Evolutionary conservation across 164 flowering plant genomes (phyloP).

Genomic region (Umbellularia californica): DNA sequence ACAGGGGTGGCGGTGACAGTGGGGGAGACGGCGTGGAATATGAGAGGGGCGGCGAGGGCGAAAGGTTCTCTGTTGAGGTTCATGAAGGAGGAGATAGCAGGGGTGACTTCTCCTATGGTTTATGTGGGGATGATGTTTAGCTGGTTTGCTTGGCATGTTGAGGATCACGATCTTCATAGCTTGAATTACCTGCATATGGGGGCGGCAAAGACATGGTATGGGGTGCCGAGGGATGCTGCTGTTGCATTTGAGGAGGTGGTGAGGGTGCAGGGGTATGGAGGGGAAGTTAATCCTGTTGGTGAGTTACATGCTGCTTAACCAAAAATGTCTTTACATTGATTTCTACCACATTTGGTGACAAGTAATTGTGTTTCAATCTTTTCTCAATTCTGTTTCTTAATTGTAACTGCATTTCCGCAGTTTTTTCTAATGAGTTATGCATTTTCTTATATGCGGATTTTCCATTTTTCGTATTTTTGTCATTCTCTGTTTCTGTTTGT

Average conservation of each 20-base stretch:
- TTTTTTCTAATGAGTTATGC: too few species aligned
- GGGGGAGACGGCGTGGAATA: slow-evolving; percentile 91
- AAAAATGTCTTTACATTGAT: not conserved
- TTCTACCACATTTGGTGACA: not conserved
- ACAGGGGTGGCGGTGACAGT: slow-evolving; percentile 19
- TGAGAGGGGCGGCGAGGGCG: slow-evolving; percentile 85
- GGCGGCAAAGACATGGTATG: slow-evolving; percentile 97
- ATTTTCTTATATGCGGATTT: too few species aligned
- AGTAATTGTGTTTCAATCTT: not conserved
- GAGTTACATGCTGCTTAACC: slow-evolving; percentile 21
- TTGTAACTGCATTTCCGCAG: too few species aligned
- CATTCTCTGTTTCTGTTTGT: too few species aligned
- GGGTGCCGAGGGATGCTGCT: slow-evolving; percentile 90
- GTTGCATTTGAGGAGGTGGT: slow-evolving; percentile 90
- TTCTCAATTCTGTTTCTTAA: not conserved
- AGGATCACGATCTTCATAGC: slow-evolving; percentile 98
- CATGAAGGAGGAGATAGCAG: slow-evolving; percentile 98
- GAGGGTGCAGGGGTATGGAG: slow-evolving; percentile 85
- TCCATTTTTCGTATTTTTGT: too few species aligned
- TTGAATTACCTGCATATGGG: slow-evolving; percentile 96
- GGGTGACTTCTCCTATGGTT: slow-evolving; percentile 98
- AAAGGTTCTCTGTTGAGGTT: slow-evolving; percentile 82
- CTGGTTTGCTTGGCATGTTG: slow-evolving; percentile 99
- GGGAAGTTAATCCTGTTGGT: slow-evolving; percentile 95
- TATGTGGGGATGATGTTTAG: slow-evolving; percentile 96